Base-by-base conservation (phyloP, 768 basidiomycete species). In the Pilatotrama ljubarskyi region DNA sequence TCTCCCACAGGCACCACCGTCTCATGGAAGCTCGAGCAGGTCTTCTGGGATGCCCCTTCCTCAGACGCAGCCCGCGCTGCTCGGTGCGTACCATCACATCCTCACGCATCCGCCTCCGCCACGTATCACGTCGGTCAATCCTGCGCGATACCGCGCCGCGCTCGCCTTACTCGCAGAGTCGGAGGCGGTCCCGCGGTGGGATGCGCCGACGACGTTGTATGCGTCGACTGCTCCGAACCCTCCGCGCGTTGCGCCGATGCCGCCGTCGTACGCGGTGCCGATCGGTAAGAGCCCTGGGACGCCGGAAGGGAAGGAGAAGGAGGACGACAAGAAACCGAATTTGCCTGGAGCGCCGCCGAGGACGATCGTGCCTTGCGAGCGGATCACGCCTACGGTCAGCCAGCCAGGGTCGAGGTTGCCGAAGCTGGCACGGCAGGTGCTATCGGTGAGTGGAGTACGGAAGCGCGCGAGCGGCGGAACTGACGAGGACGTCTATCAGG, bases 31-130 rank as follows among this genome's bases (percentile, higher is more conserved):
- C 5, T 32, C 35, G 11, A 29, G 50, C 1, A 65, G 67, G 11
- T 13, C 65, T 0, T 64, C 64, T 18, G 48, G 66, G 2, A 15
- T 78, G 6, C 71, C 81, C 5, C 80, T 81, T 1, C 83, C 86
- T 0, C 82, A 82, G 63, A 80, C 81, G 7, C 86, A 89, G 62
- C 87, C 81, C 2, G 78, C 88, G 1, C 80, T 91, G 29, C 70
- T 89, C 42, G 75, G 78, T 13, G 90, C 87, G 5, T 91, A 90
- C 67, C 91, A 90, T 63, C 86, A 91, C 64, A 86, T 91, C 60
- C 80, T 91, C 50, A 90, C 86, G 0, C 84, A 91, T 64, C 86
- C 87, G 0, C 82, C 86, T 0, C 75, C 84, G 0, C 69, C 79
- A 0, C 74, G 76, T 52, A 75, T 78, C 0, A 76, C 76, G 5